phyloP scores from a whole-genome alignment of 345 rosid genomes.

The Acer saccharum region DNA sequence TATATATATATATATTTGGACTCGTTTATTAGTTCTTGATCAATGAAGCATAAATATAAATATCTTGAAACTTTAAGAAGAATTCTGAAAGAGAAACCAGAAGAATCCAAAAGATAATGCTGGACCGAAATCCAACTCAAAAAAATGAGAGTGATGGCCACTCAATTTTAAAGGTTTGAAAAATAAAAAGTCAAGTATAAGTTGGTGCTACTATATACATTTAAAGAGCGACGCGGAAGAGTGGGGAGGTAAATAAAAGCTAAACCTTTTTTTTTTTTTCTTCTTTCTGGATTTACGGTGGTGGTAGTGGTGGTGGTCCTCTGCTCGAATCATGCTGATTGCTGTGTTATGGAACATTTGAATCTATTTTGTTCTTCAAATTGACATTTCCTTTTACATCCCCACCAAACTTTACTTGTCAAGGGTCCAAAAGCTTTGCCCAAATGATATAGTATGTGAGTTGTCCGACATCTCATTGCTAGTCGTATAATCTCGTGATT shows the following conservation, averaged over 20 bases:
- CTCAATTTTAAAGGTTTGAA: background rate
- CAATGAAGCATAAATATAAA: background rate
- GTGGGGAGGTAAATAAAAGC: slow-evolving; percentile 26
- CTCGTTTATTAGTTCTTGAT: background rate
- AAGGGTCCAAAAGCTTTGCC: too few relatives aligned
- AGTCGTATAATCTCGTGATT: too few relatives aligned
- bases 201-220: background rate
- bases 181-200: background rate
- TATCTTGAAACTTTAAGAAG: background rate
- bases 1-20: too few relatives aligned
- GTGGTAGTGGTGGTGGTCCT: background rate
- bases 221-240: slow-evolving; percentile 34
- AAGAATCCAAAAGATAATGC: slow-evolving; percentile 13
- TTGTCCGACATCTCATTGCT: too few relatives aligned
- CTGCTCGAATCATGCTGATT: background rate
- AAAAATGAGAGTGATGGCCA: slow-evolving; percentile 23
- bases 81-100: background rate
- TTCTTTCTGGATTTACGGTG: background rate
- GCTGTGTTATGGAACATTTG: background rate
- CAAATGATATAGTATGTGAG: too few relatives aligned
- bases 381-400: background rate
- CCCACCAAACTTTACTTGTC: too few relatives aligned
- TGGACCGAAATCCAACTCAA: slow-evolving; percentile 30
- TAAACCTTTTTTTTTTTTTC: background rate
- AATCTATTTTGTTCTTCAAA: background rate